These are phyloP conservation scores for Sarocladium kiliense DNA, from an alignment of 2,329 filamentous ascomycete genomes.

Conservation along the genomic window DNA sequence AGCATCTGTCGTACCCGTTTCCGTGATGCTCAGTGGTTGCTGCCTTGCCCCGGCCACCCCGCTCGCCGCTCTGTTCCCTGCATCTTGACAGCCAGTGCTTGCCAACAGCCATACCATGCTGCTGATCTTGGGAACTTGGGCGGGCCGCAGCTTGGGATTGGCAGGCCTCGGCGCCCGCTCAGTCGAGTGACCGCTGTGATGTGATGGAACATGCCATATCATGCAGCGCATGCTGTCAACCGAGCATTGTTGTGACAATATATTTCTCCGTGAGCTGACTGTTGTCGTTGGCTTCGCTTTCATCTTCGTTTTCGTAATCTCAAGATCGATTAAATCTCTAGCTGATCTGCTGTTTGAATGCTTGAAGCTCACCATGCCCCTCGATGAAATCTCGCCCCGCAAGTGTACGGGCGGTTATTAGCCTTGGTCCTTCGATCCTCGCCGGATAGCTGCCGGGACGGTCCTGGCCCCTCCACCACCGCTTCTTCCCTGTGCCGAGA, in stretches of 20 bases:
- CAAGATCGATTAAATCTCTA: too few relatives aligned
- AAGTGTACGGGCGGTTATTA: not conserved
- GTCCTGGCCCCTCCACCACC: not conserved
- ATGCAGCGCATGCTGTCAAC: not conserved
- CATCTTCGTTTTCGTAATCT: too few relatives aligned
- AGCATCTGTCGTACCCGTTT: not conserved
- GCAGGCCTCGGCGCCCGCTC: not conserved
- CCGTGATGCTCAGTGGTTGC: not conserved
- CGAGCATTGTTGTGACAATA: not conserved
- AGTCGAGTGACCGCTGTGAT: not conserved
- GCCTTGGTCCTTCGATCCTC: not conserved
- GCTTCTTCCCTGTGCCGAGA: not conserved
- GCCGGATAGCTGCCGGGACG: constrained; percentile 4
- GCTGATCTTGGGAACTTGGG: not conserved
- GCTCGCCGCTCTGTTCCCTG: constrained; percentile 1
- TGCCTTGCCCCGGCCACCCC: not conserved
- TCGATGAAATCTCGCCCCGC: not conserved
- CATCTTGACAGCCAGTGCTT: not conserved
- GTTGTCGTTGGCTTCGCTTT: too few relatives aligned
- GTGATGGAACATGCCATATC: not conserved
- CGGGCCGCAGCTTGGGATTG: not conserved
- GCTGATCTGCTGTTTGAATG: not conserved
- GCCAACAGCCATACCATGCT: not conserved
- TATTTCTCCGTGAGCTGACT: not conserved
- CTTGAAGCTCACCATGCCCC: not conserved